Evolutionary conservation across 306 rosid species (phyloP).

Genomic region (Geum urbanum): DNA sequence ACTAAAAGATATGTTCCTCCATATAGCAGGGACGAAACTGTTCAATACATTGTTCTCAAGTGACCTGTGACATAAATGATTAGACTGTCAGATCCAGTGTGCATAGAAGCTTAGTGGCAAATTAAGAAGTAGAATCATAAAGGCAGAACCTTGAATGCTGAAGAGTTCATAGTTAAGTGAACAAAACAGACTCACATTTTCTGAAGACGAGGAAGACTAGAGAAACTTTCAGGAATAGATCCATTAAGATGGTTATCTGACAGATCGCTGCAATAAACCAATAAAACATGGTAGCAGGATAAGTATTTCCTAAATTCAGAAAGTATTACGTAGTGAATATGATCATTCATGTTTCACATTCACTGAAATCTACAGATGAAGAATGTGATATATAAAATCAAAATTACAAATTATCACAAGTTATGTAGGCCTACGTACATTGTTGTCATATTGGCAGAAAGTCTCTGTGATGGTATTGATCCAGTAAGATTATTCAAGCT

Average conservation of each 20-base stretch:
- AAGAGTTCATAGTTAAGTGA: not conserved
- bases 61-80: constrained; percentile 43
- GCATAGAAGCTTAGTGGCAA: not conserved
- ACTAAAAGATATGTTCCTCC: constrained; percentile 46
- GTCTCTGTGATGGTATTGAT: constrained; percentile 47
- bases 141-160: not conserved
- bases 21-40: constrained; percentile 49
- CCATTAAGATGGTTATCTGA: constrained; percentile 66
- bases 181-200: constrained; percentile 46
- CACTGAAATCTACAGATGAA: not conserved
- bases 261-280: constrained; percentile 45
- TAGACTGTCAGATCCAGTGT: constrained; percentile 17
- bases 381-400: not conserved
- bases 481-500: constrained; percentile 72
- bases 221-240: constrained; percentile 49
- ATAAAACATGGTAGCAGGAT: constrained; percentile 7
- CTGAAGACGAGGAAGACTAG: constrained; percentile 61
- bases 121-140: constrained; percentile 8
- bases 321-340: not conserved
- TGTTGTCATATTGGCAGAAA: constrained; percentile 61
- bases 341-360: not conserved
- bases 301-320: not conserved
- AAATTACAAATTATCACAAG: not conserved
- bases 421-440: constrained; percentile 42
- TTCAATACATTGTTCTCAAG: constrained; percentile 46